Base-by-base conservation (phyloP, 202 grass and related monocot species). In the Carex sylvatica region DNA sequence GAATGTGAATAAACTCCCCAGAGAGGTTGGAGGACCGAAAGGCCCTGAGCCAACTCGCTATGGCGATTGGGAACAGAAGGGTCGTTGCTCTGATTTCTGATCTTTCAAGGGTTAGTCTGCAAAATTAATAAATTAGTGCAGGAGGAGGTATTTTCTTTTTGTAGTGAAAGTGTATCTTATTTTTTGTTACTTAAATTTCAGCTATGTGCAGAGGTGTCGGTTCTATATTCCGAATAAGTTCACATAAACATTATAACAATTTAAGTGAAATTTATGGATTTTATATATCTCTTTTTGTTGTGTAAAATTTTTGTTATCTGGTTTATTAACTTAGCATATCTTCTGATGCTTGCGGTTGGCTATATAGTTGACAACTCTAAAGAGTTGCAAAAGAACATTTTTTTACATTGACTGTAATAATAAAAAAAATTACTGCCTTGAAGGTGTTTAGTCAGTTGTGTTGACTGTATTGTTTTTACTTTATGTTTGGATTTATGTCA, bases 61-160 rank as follows among this genome's bases (percentile, higher is more conserved):
- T 84, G 95, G 91, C 79, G 95, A 98, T 76, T 98, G 95, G 95
- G 92, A 93, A 82, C 82, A 87, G 56, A 86, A 87, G 66, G 91
- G 96, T 66, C 91, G 92, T 38, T 98, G 96, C 86, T 98, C 92
- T 40, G 96, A 98, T 59, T 98, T 98, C 86, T 95, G 85, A 96
- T 49, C 74, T 51, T 42, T 30, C 5, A 1, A 65, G 59, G 59
- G 8, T 80, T 23, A 28, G 7, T 40, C 36, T 79, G 75, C 3
- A 15, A 65, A 63, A 51, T 80, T 2, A 20, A 23, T 15, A 3
- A 80, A 49, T 64, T 52, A 73, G 42, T 3, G 52, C 20, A 52
- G 20, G 26, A 26, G 58, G 11, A 65, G 78, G 78, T 80, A 63
- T n/a, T 42, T 79, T 19, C 24, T 30, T 63, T 80, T 80, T 71